phyloP scores from a whole-genome alignment of 306 rosid species.

The Argentina anserina region DNA sequence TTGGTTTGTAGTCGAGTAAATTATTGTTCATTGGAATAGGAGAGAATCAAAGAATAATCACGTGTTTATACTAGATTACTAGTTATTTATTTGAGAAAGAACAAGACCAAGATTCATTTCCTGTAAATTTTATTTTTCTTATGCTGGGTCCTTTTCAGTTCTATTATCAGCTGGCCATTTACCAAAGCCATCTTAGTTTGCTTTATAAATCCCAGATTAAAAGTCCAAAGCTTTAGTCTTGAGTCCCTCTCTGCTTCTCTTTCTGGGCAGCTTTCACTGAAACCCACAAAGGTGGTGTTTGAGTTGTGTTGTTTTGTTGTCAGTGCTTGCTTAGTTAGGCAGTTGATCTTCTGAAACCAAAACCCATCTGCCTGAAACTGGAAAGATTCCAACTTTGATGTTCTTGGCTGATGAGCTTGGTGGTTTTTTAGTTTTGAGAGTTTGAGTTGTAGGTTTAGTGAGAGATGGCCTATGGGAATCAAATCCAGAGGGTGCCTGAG shows the following conservation, averaged over 20 bases:
- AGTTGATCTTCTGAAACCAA: conserved; percentile 6
- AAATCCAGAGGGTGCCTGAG: conserved; percentile 36
- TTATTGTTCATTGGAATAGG: not conserved
- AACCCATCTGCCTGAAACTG: conserved; percentile 1
- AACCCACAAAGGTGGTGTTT: not conserved
- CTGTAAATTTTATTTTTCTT: not conserved
- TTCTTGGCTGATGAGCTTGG: not conserved
- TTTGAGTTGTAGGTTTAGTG: not conserved
- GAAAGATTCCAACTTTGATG: not conserved
- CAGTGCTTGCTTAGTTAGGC: not conserved
- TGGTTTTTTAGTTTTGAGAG: not conserved
- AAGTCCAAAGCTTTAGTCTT: not conserved
- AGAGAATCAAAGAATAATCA: not conserved
- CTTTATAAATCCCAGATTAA: not conserved
- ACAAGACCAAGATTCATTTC: not conserved
- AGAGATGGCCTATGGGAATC: conserved; percentile 45
- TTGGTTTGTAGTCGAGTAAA: conserved; percentile 7
- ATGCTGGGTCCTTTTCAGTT: not conserved
- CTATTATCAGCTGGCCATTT: not conserved
- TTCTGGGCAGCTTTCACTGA: not conserved
- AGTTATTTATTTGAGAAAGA: not conserved
- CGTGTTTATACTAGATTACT: not conserved
- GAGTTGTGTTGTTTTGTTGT: not conserved
- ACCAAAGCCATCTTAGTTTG: not conserved
- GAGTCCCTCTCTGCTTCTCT: not conserved